Evolutionary conservation across 1,139 yeast genomes (phyloP), one percentile per base, ranked within the genome.

Genomic region (Yamadazyma triangularis): DNA sequence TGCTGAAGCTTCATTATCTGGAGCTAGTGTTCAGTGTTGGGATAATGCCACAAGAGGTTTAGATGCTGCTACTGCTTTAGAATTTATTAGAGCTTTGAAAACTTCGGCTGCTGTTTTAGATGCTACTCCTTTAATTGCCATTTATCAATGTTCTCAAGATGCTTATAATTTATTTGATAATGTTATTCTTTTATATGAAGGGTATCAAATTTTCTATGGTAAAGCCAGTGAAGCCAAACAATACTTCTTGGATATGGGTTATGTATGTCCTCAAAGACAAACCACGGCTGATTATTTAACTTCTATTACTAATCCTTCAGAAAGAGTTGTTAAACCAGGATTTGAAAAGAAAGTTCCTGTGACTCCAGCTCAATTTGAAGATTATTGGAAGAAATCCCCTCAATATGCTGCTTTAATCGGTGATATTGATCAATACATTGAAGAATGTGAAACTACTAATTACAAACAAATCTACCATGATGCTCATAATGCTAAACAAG

Each of bases 31-130:
- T 29, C 77, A 77, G 45, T 73, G 80, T 50, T 80, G 84, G 83
- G 88, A 79, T 61, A 79, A 79, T 47, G 79, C 86, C n/a, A 79
- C 87, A n/a, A 67, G 86, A 56, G 87, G 87, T 50, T 64, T 79
- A 38, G 87, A 79, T 60, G 79, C 87, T 14, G 76, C 85, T 7
- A 79, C 87, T 14, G 87, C 87, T 15, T 64, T 79, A 43, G 86
- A 79, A 47, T 79, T 71, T 48, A 65, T 75, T 14, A 73, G 69
- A 48, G 81, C 83, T 31, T 64, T 79, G 26, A 73, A 82, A 51
- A 69, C 79, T 2, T 66, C 77, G 13, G 77, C 86, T 11, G 72
- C 72, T 41, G 55, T 78, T 48, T 54, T 75, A 51, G 65, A 66
- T 35, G 65, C 70, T 30, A 70, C 82, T 15, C 79, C 82, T 4